Conservation (phyloP, 208 protist genomes). For the Crithidia acanthocephali region DNA sequence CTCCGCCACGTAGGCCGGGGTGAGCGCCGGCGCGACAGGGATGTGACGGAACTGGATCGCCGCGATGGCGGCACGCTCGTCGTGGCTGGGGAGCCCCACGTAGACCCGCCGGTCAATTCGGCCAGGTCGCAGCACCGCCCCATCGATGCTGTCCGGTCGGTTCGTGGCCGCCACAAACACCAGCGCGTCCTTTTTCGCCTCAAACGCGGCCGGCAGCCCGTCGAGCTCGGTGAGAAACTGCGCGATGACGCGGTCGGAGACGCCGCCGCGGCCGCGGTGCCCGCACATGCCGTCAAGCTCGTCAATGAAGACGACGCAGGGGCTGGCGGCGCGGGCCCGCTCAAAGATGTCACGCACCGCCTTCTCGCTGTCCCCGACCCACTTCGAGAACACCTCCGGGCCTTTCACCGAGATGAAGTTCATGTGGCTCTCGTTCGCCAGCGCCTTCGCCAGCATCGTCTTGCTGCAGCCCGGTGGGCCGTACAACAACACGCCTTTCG, state of each 20-base stretch:
- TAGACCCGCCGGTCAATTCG: conserved; percentile 94
- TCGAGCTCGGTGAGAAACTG: conserved; percentile 96
- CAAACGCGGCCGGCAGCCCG: conserved; percentile 65
- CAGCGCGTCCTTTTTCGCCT: conserved; percentile 82
- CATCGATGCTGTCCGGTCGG: conserved; percentile 89
- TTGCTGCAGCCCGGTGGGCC: conserved; percentile 99
- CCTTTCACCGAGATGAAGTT: conserved; percentile 95
- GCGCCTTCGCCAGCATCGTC: conserved; percentile 99
- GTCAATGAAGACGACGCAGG: conserved; percentile 99
- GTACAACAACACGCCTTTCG: conserved; percentile 96
- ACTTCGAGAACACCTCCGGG: conserved; percentile 99
- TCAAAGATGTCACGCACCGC: conserved; percentile 99
- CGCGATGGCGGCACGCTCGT: conserved; percentile 87
- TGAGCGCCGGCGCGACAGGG: conserved; percentile 57
- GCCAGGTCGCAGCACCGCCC: conserved; percentile 92
- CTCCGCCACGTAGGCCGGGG: conserved; percentile 52
- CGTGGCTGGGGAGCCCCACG: conserved; percentile 83
- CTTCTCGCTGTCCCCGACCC: conserved; percentile 98
- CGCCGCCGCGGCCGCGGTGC: conserved; percentile 77
- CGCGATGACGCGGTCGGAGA: conserved; percentile 98
- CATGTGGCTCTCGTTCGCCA: conserved; percentile 95
- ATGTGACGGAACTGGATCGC: conserved; percentile 78
- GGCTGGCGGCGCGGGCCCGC: conserved; percentile 41
- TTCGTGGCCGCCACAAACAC: conserved; percentile 96
- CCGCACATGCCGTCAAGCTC: conserved; percentile 99